Conservation (phyloP, 2,329 filamentous ascomycete genomes). For the Penicillium sp. region DNA sequence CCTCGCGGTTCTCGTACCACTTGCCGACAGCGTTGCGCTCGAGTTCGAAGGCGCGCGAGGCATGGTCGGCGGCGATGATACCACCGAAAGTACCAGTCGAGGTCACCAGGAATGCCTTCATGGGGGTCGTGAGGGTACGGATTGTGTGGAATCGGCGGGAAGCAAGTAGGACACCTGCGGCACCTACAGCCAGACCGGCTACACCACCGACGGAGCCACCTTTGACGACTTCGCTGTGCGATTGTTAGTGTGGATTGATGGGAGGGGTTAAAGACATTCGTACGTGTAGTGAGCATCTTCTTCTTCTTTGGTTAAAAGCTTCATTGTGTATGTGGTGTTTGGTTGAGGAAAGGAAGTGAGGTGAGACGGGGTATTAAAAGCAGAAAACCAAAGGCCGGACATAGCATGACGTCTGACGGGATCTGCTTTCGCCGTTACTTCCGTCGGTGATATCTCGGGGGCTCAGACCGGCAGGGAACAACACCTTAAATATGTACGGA, state of each 20-base stretch:
- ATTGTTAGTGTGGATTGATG: conserved; percentile 18
- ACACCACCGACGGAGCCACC: conserved; percentile 75
- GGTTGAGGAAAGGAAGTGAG: background rate
- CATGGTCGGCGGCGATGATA: conserved; percentile 82
- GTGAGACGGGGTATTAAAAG: conserved; percentile 9
- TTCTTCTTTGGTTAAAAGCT: conserved; percentile 93
- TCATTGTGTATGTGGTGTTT: conserved; percentile 63
- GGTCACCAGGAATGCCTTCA: conserved; percentile 86
- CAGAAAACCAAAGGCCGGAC: conserved; percentile 24
- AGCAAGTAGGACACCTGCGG: conserved; percentile 68
- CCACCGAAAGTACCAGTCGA: conserved; percentile 80
- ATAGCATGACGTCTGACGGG: conserved; percentile 29
- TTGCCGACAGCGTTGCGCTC: conserved; percentile 66
- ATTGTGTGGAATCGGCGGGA: conserved; percentile 74
- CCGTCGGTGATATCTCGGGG: conserved; percentile 13
- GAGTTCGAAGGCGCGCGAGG: conserved; percentile 71
- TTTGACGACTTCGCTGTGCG: conserved; percentile 66
- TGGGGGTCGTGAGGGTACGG: conserved; percentile 79
- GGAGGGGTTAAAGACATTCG: conserved; percentile 15
- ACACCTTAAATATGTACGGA: too few relatives aligned
- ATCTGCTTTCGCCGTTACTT: conserved; percentile 20
- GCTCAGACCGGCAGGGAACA: conserved; percentile 3
- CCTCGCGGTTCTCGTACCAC: conserved; percentile 66
- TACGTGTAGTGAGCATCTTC: conserved; percentile 81
- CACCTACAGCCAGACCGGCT: conserved; percentile 67